phyloP scores from a whole-genome alignment of 441 rosid species.

The Populus tomentosa region DNA sequence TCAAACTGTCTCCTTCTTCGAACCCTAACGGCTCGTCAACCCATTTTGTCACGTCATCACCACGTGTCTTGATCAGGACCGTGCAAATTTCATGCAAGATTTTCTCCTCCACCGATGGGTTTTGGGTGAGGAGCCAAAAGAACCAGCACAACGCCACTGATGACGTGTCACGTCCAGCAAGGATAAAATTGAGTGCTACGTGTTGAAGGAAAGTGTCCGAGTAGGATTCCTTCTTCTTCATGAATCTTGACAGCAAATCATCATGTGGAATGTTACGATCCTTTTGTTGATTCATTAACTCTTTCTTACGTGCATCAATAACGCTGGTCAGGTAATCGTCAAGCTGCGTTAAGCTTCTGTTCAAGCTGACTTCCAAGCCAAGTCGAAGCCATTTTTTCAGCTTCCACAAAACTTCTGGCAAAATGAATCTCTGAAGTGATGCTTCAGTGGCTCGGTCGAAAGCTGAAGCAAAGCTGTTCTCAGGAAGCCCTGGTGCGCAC shows the following conservation, averaged over 20 bases:
- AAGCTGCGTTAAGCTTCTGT: conserved; percentile 67
- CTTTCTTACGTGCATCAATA: conserved; percentile 66
- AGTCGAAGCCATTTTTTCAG: conserved; percentile 68
- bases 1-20: conserved; percentile 70
- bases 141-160: conserved; percentile 93
- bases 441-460: conserved; percentile 96
- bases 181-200: conserved; percentile 92
- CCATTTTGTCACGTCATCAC: conserved; percentile 56
- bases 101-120: conserved; percentile 64
- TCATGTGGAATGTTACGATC: conserved; percentile 49
- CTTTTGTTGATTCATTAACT: conserved; percentile 45
- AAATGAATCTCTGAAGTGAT: conserved; percentile 77
- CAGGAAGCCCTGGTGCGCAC: conserved; percentile 65
- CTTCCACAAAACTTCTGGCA: conserved; percentile 90
- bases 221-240: conserved; percentile 83
- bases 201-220: conserved; percentile 73
- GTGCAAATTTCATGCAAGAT: conserved; percentile 55
- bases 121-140: conserved; percentile 66
- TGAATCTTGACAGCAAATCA: conserved; percentile 80
- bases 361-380: conserved; percentile 82
- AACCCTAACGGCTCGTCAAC: conserved; percentile 59
- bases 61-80: conserved; percentile 68
- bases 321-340: conserved; percentile 64
- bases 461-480: conserved; percentile 75
- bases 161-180: conserved; percentile 98